A percentile compares a stretch with the other conserved stretches of the same genome.
These are phyloP conservation scores for Cucumis melo DNA, from an alignment of 306 rosid species.

Conservation along the genomic window DNA sequence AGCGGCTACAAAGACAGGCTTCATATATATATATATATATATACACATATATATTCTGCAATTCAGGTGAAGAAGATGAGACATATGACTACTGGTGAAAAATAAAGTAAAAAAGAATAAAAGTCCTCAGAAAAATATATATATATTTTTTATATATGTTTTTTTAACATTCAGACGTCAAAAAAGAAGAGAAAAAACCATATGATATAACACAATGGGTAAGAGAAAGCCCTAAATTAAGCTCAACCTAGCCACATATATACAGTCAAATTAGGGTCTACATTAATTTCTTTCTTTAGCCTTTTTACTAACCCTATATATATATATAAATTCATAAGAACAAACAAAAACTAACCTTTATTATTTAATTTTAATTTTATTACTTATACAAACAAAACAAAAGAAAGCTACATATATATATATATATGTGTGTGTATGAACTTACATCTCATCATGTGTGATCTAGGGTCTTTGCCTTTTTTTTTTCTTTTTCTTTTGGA, in stretches of 20 bases:
- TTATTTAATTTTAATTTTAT: not conserved
- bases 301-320: not conserved
- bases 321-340: not conserved
- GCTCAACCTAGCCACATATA: conserved; percentile 4
- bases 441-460: not conserved
- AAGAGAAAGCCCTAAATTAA: conserved; percentile 6
- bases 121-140: not conserved
- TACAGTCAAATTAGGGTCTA: conserved; percentile 4
- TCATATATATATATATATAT: not conserved
- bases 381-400: not conserved
- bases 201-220: not conserved
- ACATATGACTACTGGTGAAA: conserved; percentile 1
- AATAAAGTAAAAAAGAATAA: not conserved
- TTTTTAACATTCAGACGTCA: not conserved
- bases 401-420: not conserved
- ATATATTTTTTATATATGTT: not conserved
- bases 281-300: conserved; percentile 4
- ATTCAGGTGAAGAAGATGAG: not conserved
- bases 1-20: not conserved
- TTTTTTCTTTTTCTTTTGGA: not conserved
- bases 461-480: conserved; percentile 11
- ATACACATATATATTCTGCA: not conserved
- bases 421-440: not conserved
- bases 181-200: not conserved
- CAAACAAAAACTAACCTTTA: not conserved